These are phyloP conservation scores for Phoma sp. DNA, from an alignment of 2,329 filamentous ascomycete genomes.

Conservation along the genomic window DNA sequence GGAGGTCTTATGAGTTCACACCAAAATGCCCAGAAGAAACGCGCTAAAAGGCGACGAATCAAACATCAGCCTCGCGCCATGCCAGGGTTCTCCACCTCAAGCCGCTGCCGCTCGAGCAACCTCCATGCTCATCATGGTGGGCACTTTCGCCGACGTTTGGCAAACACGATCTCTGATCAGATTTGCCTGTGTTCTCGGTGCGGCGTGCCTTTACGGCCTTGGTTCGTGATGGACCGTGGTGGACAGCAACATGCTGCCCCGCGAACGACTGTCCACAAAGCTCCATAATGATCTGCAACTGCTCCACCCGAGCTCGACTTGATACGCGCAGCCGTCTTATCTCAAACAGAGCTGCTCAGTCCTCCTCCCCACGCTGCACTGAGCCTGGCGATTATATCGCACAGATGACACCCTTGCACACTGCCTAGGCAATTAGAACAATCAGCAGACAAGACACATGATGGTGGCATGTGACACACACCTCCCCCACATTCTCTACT, in stretches of 20 bases:
- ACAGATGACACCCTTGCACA: conserved; percentile 32
- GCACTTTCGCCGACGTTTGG: neutral
- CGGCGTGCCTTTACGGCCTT: neutral
- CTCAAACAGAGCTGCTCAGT: conserved; percentile 1
- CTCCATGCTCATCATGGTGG: conserved; percentile 1
- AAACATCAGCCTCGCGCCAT: conserved; percentile 7
- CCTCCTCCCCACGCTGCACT: conserved; percentile 11
- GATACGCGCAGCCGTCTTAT: conserved; percentile 9
- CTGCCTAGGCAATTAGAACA: conserved; percentile 23
- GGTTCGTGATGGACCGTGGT: too few species aligned
- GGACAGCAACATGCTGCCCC: neutral
- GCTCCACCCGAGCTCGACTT: conserved; percentile 5
- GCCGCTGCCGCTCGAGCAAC: conserved; percentile 17
- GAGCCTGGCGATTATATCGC: conserved; percentile 13
- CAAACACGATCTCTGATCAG: neutral
- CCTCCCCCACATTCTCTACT: conserved; percentile 29
- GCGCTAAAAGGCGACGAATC: conserved; percentile 16
- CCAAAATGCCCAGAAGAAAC: conserved; percentile 17
- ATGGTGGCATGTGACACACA: conserved; percentile 33
- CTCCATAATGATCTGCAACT: conserved; percentile 4
- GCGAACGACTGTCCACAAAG: neutral
- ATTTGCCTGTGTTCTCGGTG: neutral
- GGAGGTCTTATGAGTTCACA: conserved; percentile 21
- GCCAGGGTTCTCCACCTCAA: conserved; percentile 15
- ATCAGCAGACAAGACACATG: conserved; percentile 28